These are phyloP conservation scores for Alnus glutinosa DNA, from an alignment of 306 rosid genomes.

Conservation along the genomic window DNA sequence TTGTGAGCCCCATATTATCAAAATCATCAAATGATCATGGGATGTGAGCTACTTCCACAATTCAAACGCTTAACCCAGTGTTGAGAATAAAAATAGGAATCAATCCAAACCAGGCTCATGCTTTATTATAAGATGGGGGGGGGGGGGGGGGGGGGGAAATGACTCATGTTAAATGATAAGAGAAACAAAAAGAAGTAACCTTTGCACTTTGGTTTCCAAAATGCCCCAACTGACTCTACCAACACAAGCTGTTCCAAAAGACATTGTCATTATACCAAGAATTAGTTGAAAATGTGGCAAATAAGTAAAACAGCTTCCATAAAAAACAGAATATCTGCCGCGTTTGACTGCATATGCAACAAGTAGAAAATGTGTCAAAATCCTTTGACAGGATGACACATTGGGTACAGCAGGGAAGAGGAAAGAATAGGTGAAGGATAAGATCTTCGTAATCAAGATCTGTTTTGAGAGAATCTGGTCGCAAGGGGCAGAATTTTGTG, in stretches of 20 bases:
- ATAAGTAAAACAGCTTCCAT: conserved; percentile 2
- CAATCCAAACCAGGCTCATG: not conserved
- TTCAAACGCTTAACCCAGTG: not conserved
- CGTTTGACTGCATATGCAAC: not conserved
- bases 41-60: not conserved
- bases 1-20: not conserved
- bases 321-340: not conserved
- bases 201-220: not conserved
- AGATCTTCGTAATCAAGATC: not conserved
- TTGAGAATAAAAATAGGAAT: no score
- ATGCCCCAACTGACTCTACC: not conserved
- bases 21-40: not conserved
- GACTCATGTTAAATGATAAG: not conserved
- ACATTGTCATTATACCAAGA: not conserved
- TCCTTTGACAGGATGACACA: not conserved
- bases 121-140: not conserved
- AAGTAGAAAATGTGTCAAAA: not conserved
- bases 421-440: not conserved
- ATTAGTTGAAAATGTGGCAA: not conserved
- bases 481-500: not conserved
- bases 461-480: not conserved
- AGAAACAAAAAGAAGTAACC: not conserved
- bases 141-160: no score
- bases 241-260: not conserved
- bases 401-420: not conserved